A percentile compares a stretch with the other conserved stretches of the same genome.
Conservation (phyloP, 345 rosid genomes). For the Eutrema japonicum region DNA sequence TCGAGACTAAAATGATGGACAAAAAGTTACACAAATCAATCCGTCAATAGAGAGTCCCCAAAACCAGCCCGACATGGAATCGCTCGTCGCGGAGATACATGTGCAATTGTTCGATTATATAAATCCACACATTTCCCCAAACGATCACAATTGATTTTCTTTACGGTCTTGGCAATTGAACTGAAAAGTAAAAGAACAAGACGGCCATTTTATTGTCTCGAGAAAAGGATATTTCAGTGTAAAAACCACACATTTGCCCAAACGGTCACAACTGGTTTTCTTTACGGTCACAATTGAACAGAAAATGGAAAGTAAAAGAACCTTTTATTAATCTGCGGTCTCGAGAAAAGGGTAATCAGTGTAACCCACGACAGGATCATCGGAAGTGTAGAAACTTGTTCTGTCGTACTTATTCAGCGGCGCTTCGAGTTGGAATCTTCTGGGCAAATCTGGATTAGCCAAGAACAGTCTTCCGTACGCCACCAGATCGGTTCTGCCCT, state of each 20-base stretch:
- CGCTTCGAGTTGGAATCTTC: constrained; percentile 59
- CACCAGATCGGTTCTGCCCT: constrained; percentile 54
- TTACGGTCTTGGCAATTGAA: neutral
- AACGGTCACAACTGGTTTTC: too few relatives aligned
- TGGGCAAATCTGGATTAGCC: constrained; percentile 78
- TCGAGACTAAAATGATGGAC: too few relatives aligned
- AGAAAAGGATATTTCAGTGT: constrained; percentile 74
- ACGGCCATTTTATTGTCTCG: neutral
- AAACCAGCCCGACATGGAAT: too few relatives aligned
- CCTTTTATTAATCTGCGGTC: neutral
- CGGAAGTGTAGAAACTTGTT: constrained; percentile 48
- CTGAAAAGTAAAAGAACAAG: neutral
- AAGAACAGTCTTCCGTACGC: constrained; percentile 63
- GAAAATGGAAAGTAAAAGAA: neutral
- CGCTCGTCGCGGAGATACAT: too few relatives aligned
- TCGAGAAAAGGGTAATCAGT: constrained; percentile 71
- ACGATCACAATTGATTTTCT: too few relatives aligned
- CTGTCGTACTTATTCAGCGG: constrained; percentile 58
- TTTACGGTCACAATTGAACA: neutral
- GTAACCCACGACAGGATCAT: constrained; percentile 60
- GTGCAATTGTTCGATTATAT: too few relatives aligned
- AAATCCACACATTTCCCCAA: too few relatives aligned
- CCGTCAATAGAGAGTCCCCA: too few relatives aligned
- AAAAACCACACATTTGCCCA: constrained; percentile 2
- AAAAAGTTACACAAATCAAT: too few relatives aligned